These are phyloP conservation scores for Zoysia pacifica DNA, from an alignment of 176 grass and related monocot genomes.

Conservation along the genomic window DNA sequence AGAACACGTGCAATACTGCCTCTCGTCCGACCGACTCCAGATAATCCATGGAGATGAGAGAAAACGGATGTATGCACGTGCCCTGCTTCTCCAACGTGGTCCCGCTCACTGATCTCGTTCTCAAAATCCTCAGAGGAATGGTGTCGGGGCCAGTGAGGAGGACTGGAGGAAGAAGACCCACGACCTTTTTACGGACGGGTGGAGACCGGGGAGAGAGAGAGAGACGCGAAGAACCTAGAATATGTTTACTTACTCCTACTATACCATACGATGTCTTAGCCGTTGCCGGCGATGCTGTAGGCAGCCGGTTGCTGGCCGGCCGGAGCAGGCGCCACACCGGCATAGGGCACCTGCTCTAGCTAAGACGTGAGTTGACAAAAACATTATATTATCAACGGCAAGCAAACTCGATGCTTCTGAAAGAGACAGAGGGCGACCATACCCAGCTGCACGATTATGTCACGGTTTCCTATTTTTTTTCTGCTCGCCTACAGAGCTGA, in stretches of 20 bases:
- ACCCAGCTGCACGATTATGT: neutral
- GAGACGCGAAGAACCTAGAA: too few species aligned
- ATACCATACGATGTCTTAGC: too few species aligned
- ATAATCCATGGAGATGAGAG: neutral
- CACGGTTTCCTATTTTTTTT: neutral
- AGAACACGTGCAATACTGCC: conserved; percentile 47
- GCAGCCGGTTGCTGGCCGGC: neutral
- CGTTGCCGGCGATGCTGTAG: neutral
- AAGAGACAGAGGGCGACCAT: neutral
- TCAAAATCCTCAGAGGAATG: neutral
- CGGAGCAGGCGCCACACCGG: neutral
- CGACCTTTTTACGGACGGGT: neutral
- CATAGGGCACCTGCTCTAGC: neutral
- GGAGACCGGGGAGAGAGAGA: too few species aligned
- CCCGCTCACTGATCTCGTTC: conserved; percentile 16
- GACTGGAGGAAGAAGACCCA: neutral
- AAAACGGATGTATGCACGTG: conserved; percentile 47
- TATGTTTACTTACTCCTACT: too few species aligned
- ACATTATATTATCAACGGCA: neutral
- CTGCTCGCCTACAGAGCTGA: neutral
- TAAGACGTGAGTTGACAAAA: neutral
- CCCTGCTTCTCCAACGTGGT: conserved; percentile 68
- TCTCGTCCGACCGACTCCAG: neutral
- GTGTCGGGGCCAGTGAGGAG: neutral
- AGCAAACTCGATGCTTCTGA: neutral